phyloP scores from a whole-genome alignment of 2,329 filamentous ascomycete species.

The Calonectria hawksworthii region DNA sequence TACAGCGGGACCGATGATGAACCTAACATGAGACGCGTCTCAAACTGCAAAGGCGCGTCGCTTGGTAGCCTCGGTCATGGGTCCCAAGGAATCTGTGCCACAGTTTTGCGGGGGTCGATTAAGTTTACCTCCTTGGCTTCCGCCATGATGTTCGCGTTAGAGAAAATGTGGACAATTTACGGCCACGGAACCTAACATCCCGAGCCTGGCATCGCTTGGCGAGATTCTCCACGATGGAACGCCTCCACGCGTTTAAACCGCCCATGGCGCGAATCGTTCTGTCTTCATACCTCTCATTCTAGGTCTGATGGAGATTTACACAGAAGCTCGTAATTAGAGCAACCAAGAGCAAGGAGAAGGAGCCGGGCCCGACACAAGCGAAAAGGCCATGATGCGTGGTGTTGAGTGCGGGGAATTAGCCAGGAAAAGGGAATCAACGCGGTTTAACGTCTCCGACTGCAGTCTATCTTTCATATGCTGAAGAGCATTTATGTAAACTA shows the following conservation, averaged over 20 bases:
- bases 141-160: background rate
- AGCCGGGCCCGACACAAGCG: background rate
- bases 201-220: background rate
- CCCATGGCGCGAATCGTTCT: background rate
- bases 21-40: background rate
- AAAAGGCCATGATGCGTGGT: background rate
- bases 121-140: background rate
- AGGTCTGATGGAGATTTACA: background rate
- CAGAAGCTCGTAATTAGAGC: background rate
- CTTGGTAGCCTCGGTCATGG: background rate
- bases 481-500: background rate
- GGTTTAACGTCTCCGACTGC: background rate
- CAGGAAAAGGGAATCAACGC: background rate
- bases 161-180: background rate
- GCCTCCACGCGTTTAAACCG: background rate
- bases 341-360: background rate
- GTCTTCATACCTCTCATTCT: background rate
- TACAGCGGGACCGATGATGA: background rate
- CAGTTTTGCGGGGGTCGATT: background rate
- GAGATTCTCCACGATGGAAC: background rate
- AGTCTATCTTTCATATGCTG: background rate
- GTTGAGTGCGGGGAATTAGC: background rate
- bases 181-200: background rate
- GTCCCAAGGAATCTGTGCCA: background rate
- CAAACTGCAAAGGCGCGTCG: background rate